Evolutionary conservation across 805 yeast species (phyloP).

Genomic region (Sugiyamaella americana): DNA sequence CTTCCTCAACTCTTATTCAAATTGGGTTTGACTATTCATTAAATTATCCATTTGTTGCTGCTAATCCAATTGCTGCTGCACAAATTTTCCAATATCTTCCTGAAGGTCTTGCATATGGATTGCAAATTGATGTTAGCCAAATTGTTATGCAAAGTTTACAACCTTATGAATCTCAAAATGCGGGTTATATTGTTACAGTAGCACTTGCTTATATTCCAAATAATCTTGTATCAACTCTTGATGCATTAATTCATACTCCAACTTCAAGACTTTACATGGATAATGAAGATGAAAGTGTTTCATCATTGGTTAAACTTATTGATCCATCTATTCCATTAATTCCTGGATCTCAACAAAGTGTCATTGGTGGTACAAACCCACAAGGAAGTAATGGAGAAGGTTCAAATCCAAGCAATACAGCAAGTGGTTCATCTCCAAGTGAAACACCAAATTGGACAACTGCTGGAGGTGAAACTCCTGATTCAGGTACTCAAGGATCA

Average conservation of each 20-base stretch:
- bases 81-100: conserved; percentile 85
- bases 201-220: conserved; percentile 82
- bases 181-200: conserved; percentile 70
- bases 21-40: conserved; percentile 73
- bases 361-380: conserved; percentile 4
- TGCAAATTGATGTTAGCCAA: conserved; percentile 36
- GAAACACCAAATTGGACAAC: conserved; percentile 6
- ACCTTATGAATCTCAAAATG: conserved; percentile 58
- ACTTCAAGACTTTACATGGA: conserved; percentile 52
- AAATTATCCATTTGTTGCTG: conserved; percentile 79
- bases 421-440: conserved; percentile 2
- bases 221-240: conserved; percentile 43
- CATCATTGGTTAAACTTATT: conserved; percentile 58
- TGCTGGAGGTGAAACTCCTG: conserved; percentile 7
- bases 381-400: conserved; percentile 25
- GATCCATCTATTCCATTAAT: conserved; percentile 58
- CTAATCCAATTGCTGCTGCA: conserved; percentile 67
- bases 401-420: conserved; percentile 16
- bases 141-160: conserved; percentile 63
- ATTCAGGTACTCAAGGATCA: conserved; percentile 26
- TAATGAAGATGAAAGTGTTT: conserved; percentile 50
- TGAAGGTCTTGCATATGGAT: conserved; percentile 58
- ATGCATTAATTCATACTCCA: conserved; percentile 42
- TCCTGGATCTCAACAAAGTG: conserved; percentile 14
- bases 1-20: conserved; percentile 53